Evolutionary conservation across 2,329 filamentous ascomycete genomes (phyloP), one percentile per base, ranked within the genome.

Genomic region (Aspergillus aculeatus): DNA sequence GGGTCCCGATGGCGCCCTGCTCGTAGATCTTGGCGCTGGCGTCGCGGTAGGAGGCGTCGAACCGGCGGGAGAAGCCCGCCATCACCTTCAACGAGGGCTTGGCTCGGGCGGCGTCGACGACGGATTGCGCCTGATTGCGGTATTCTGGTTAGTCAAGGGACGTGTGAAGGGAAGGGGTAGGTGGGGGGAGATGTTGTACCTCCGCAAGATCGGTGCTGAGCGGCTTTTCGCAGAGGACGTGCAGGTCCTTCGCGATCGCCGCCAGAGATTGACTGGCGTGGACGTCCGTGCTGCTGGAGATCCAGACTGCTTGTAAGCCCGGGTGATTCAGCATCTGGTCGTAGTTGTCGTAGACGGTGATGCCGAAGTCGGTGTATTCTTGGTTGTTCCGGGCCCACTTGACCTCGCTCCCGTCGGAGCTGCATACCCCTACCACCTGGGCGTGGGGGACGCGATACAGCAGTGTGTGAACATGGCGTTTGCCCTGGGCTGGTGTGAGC

Each of bases 51-150:
- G 82, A 85, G 51, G 79, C 74, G 65, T 88, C 86, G 75, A 88
- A 88, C 52, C 83, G 81, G 41, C 83, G 80, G 6, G 82, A 84
- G 77, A 85, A 86, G 12, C 83, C 83, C 65, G 82, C 84, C 78
- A 87, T 81, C 60, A 87, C 83, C 71, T 86, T 86, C 24, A 84
- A 76, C 44, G 84, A 67, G 2, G 84, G 83, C 54, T 81, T 59
- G 23, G 75, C 75, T 54, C 75, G 73, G 31, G 83, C 82, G 5
- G 81, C 81, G 54, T 82, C 78, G 61, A 86, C 77, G 31, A 87
- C 84, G 24, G 77, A 75, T 72, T 84, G 80, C 49, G 81, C 82
- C 83, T 85, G 63, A 23, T 14, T 16, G 16, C 3, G 31, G 2
- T 5, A 3, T 5, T 19, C 54, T 47, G 38, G 35, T 57, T 57